Base-by-base conservation (phyloP, 2,329 filamentous ascomycete genomes). In the Hypocreales sp. region DNA sequence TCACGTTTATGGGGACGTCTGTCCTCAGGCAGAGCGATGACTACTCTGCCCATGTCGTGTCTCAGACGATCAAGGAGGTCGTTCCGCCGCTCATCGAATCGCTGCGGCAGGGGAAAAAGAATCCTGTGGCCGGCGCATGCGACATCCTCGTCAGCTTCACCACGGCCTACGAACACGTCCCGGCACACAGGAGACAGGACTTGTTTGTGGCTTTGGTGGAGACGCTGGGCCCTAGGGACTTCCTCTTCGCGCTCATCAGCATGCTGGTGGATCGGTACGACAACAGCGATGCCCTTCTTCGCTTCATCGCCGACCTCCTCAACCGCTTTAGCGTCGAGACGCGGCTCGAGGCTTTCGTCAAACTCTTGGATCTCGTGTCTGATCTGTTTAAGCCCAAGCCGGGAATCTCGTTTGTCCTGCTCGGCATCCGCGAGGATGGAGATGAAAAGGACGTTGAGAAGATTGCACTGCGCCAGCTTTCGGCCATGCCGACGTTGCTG, bases 91-190 rank as follows among this genome's bases (percentile, higher is more conserved):
- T 98, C 24, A 83, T 94, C 21, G 72, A 76, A 18, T 92, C 84
- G 1, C 65, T 98, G 33, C 74, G 80, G 29, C 79, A 79, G 45
- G 80, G 82, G 41, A 77, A 81, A 40, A 76, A 83, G 41, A 72
- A 72, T 37, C 64, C 82, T 20, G 70, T 93, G 14, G 76, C 75
- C 19, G 83, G 84, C 24, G 82, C 84, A 7, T 80, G 84, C 1
- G 84, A 93, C 42, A 69, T 98, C 25, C 64, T 98, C n/a, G 66
- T 92, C 22, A 95, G 86, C 57, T 98, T 98, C 47, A 87, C 84
- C 12, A 84, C 86, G 7, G 90, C 92, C 1, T 98, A 92, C 50
- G 86, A 94, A 48, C 90, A 98, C 47, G 86, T 98, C 36, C 90
- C 90, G 5, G 68, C 77, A 7, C 86, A 94, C 50, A 71, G 90